Conservation (phyloP, 179 eudicot genomes). For the Spergularia azorica region DNA sequence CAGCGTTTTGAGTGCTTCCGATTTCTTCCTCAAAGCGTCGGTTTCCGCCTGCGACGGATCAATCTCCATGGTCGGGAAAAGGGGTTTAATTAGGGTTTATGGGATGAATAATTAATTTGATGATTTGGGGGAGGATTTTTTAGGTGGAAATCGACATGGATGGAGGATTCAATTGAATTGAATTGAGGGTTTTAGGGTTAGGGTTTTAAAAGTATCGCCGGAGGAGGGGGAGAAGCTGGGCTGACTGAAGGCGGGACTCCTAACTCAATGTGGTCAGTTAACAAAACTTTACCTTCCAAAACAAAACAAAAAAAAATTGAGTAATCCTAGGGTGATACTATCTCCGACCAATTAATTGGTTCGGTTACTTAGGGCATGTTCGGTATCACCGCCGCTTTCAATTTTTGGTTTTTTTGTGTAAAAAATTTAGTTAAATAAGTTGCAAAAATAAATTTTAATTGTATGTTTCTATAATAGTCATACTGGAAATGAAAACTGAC, state of each 20-base stretch:
- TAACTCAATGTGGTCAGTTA: neutral
- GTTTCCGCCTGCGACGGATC: slow-evolving; percentile 33
- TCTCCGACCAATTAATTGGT: too few species aligned
- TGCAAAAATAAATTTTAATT: too few species aligned
- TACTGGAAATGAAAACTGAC: too few species aligned
- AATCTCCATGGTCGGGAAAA: slow-evolving; percentile 28
- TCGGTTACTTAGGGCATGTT: too few species aligned
- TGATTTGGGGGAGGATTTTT: neutral
- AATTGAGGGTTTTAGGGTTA: slow-evolving; percentile 21
- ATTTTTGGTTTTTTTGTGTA: too few species aligned
- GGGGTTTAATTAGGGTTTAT: slow-evolving; percentile 9
- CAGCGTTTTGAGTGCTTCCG: slow-evolving; percentile 31
- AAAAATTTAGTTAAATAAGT: too few species aligned
- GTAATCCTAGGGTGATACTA: too few species aligned
- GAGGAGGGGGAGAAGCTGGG: neutral
- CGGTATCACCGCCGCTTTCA: too few species aligned
- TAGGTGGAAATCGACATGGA: neutral
- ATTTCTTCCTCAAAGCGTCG: slow-evolving; percentile 25
- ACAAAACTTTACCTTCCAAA: neutral
- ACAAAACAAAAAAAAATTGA: too few species aligned
- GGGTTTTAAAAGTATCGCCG: slow-evolving; percentile 27
- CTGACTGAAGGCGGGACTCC: neutral
- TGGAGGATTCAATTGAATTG: too few species aligned
- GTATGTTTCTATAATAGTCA: too few species aligned
- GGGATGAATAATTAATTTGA: neutral